Base-by-base conservation (phyloP, 345 rosid species). In the Populus alba region DNA sequence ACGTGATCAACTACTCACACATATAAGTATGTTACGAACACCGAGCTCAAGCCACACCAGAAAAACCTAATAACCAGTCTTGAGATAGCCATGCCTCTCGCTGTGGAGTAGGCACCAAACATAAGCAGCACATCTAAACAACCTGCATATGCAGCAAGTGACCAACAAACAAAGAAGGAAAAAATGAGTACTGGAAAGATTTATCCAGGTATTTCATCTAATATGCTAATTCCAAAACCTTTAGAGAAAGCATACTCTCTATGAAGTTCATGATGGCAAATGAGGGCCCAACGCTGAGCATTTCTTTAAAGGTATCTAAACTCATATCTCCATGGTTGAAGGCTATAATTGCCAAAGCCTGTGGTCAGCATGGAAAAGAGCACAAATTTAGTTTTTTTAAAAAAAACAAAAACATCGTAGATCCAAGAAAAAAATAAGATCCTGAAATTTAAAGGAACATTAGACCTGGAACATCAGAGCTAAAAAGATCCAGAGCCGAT, bases 11-110 rank as follows among this genome's bases (percentile, higher is more conserved):
- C 23, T 39, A 92, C 98, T 78, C 87, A 96, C 98, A 92, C 82
- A 77, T 91, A 96, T 75, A 89, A 78, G 83, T 91, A 96, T 78
- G 91, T 86, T 79, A 92, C 88, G 78, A 87, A 86, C 67, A 70
- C 97, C 47, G 99, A 90, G 76, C 81, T 82, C 89, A 84, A 80
- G 68, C 91, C 97, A 84, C 90, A 86, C 98, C 98, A 96, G 80
- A 96, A 86, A 80, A 96, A 94, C 81, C 88, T 86, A 78, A 96
- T 94, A 80, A 96, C 87, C 69, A 96, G 86, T 85, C 98, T 90
- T 51, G 99, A 94, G 81, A 96, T 89, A 74, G 99, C 99, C 99
- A 96, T 94, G 87, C 94, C 99, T 87, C 98, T 89, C 13, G 98
- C 91, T 27, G 94, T 88, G 72, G 88, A 79, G 85, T 96, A 96